Base-by-base conservation (phyloP, 2,329 filamentous ascomycete species). In the Raffaelea deltoideospora region DNA sequence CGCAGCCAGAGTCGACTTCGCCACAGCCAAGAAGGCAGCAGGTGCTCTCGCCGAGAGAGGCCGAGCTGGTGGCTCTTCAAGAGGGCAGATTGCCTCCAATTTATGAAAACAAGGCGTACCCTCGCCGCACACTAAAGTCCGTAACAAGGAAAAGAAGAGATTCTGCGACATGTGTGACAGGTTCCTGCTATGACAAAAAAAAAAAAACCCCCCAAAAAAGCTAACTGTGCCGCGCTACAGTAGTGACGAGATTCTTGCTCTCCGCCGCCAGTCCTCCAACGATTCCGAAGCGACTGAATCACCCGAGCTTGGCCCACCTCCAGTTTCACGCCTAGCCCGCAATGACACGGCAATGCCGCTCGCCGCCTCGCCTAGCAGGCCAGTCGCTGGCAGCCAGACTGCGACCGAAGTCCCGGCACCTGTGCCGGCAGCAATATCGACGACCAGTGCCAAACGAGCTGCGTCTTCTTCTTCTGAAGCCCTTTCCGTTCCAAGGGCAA, bases 111-210 rank as follows among this genome's bases (percentile, higher is more conserved):
- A 83, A 80, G 48, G 57, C 64, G 3, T 82, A 72, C 48, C 75
- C 78, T 10, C 64, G 81, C 36, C 64, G 66, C 46, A 82, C 79
- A 10, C 60, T 86, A 49, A 77, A 72, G 78, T 83, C 62, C 40
- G 70, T 59, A 13, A 5, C 14, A 18, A 17, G 5, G 17, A 8
- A 3, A 11, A 30, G 20, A 17, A 11, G 18, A 20, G 17, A 18
- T 18, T 14, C n/a, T 10, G 4, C 9, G 9, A 18, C 26, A 18
- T 17, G 4, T 7, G n/a, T 28, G 26, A 24, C 3, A n/a, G n/a
- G 28, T 21, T 29, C 4, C 7, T 45, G 33, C 54, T 61, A n/a
- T n/a, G n/a, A n/a, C n/a, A n/a, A n/a, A n/a, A n/a, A n/a, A n/a
- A n/a, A n/a, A n/a, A n/a, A n/a, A 47, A 64, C 53, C 14, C 11